These are phyloP conservation scores for Chlamydomonas incerta DNA, from an alignment of 139 green algal species.

Conservation along the genomic window DNA sequence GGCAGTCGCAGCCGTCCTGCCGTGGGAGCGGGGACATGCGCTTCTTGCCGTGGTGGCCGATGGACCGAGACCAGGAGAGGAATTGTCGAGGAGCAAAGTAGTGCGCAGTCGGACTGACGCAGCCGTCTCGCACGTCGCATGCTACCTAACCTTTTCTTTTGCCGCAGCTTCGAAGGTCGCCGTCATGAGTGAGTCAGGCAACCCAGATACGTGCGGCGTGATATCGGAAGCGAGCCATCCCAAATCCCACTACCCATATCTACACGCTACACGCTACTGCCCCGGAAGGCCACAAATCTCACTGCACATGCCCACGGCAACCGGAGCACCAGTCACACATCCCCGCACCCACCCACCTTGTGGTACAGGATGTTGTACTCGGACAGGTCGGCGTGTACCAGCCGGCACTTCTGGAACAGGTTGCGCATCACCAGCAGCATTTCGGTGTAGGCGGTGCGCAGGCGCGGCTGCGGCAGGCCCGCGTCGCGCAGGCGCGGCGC, in stretches of 20 bases:
- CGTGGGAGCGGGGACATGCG: no score
- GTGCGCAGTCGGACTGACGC: slow-evolving; percentile 30
- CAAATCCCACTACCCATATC: no score
- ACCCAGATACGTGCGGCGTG: slow-evolving; percentile 50
- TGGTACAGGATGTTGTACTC: slow-evolving; percentile 97
- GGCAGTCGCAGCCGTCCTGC: no score
- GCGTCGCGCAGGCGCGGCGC: slow-evolving; percentile 94
- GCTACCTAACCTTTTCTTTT: not conserved
- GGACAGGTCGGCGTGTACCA: slow-evolving; percentile 97
- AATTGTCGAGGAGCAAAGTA: slow-evolving; percentile 37
- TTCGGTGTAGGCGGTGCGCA: slow-evolving; percentile 79
- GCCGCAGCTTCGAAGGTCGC: slow-evolving; percentile 47
- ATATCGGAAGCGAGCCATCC: no score
- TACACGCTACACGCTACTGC: no score
- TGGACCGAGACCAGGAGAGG: no score
- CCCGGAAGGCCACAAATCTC: no score
- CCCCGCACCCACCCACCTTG: no score
- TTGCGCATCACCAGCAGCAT: slow-evolving; percentile 77
- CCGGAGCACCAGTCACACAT: no score
- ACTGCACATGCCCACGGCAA: no score
- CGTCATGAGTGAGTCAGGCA: slow-evolving; percentile 37
- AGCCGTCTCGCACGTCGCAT: slow-evolving; percentile 46
- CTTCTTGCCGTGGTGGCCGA: no score
- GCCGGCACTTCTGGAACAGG: slow-evolving; percentile 79
- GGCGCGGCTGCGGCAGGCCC: slow-evolving; percentile 70